Base-by-base conservation (phyloP, 345 rosid species). In the Alliaria petiolata region DNA sequence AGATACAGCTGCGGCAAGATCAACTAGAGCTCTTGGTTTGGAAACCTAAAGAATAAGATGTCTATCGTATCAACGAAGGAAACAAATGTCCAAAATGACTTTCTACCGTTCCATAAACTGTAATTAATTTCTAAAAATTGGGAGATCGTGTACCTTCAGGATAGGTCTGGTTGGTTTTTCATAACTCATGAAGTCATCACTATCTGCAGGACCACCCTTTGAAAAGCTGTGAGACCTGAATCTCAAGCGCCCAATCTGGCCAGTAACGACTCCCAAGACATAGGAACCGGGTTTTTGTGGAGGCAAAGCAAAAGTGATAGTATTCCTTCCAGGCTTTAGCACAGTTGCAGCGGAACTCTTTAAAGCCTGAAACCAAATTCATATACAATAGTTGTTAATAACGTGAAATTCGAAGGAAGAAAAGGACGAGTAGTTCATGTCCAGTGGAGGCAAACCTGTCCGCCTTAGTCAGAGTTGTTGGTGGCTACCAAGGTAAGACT, bases 171-270 rank as follows among this genome's bases (percentile, higher is more conserved):
- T 85, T 80, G 98, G 97, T 72, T 88, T 95, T 81, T 95, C 99
- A 76, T 88, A 87, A 80, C 95, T 91, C 96, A 91, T 91, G 68
- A 95, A 86, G 85, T 95, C 98, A 80, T 91, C 99, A 79, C 76
- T 88, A 69, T 95, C 97, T 31, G 89, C 98, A 30, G 99, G 99
- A 55, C 93, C 96, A 78, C 85, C 96, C 81, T 87, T 95, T 25
- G 99, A 95, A 83, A 82, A 91, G 81, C 89, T 91, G 81, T 91
- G 99, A 71, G 99, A 95, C 78, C 99, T 84, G 72, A 95, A 86
- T 83, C 86, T 89, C 84, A 95, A 79, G 35, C 81, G 89, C 55
- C 99, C 99, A 65, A 95, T 91, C 76, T 88, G 97, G 56, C 99
- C 99, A 17, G 95, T 88, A 54, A 95, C 91, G 72, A 83, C 97